These are phyloP conservation scores for Ophiostoma ips DNA, from an alignment of 2,329 filamentous ascomycete genomes.

Conservation along the genomic window DNA sequence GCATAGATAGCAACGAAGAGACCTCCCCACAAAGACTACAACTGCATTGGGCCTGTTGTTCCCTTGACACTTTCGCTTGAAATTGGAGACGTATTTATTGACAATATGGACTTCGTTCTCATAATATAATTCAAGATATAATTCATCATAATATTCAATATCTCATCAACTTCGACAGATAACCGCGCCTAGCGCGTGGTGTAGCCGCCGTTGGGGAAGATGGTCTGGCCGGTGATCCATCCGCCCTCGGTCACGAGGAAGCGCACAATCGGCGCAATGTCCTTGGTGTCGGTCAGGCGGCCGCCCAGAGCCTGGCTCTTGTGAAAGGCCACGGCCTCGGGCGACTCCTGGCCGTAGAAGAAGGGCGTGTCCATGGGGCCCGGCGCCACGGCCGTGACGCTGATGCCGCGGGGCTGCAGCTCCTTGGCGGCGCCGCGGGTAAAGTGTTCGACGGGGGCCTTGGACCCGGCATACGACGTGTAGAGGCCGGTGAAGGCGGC, in stretches of 20 bases:
- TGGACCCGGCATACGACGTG: slow-evolving; percentile 31
- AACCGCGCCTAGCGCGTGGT: slow-evolving; percentile 22
- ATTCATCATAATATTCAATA: no score
- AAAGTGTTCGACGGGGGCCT: slow-evolving; percentile 26
- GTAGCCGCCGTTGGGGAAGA: slow-evolving; percentile 35
- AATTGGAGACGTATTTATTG: no score
- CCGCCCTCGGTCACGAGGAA: slow-evolving; percentile 30
- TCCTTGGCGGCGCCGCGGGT: slow-evolving; percentile 24
- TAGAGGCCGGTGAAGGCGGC: slow-evolving; percentile 32
- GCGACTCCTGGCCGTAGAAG: slow-evolving; percentile 29
- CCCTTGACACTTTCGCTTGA: no score
- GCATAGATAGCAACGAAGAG: no score
- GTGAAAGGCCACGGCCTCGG: slow-evolving; percentile 29
- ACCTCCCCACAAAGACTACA: no score
- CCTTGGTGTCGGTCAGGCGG: slow-evolving; percentile 27
- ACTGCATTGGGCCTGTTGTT: no score
- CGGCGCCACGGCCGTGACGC: slow-evolving; percentile 24
- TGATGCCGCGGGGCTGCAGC: slow-evolving; percentile 20
- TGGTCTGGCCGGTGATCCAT: slow-evolving; percentile 33
- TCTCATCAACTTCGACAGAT: no score
- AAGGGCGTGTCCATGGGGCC: slow-evolving; percentile 30
- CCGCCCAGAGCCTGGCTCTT: slow-evolving; percentile 29
- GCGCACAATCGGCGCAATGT: slow-evolving; percentile 31
- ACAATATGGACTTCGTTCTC: no score
- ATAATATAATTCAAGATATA: no score